Conservation (phyloP, 1,284 basidiomycete species). For the Moniliella sp. region DNA sequence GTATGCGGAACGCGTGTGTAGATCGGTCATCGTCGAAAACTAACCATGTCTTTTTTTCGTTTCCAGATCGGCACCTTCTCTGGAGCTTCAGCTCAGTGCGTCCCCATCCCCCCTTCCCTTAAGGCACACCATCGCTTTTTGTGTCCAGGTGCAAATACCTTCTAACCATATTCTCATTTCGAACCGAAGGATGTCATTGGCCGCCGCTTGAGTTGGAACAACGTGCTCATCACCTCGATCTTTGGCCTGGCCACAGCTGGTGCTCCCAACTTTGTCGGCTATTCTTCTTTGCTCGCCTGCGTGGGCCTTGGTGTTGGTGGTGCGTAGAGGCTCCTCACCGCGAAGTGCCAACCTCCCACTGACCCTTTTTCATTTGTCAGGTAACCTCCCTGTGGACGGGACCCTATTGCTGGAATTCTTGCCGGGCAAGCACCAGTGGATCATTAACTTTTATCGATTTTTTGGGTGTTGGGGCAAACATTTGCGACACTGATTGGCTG, state of each 20-base stretch:
- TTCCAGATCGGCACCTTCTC: slow-evolving; percentile 39
- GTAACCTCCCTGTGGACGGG: slow-evolving; percentile 36
- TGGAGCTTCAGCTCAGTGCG: slow-evolving; percentile 39
- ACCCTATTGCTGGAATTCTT: slow-evolving; percentile 26
- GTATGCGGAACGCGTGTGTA: no score
- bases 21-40: no score
- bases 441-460: slow-evolving; percentile 46
- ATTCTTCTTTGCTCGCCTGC: slow-evolving; percentile 41
- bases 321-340: no score
- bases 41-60: no score
- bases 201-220: slow-evolving; percentile 43
- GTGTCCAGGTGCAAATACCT: no score
- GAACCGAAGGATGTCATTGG: slow-evolving; percentile 37
- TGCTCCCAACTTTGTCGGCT: slow-evolving; percentile 40
- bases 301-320: slow-evolving; percentile 43
- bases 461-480: slow-evolving; percentile 47
- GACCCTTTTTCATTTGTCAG: no score
- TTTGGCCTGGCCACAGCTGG: slow-evolving; percentile 45
- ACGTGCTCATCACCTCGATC: slow-evolving; percentile 41
- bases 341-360: no score
- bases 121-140: no score
- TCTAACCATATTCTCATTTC: no score
- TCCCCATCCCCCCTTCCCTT: no score
- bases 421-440: slow-evolving; percentile 37
- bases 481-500: slow-evolving; percentile 25